phyloP scores from a whole-genome alignment of 2,329 filamentous ascomycete genomes.

The Eutypella sp. region DNA sequence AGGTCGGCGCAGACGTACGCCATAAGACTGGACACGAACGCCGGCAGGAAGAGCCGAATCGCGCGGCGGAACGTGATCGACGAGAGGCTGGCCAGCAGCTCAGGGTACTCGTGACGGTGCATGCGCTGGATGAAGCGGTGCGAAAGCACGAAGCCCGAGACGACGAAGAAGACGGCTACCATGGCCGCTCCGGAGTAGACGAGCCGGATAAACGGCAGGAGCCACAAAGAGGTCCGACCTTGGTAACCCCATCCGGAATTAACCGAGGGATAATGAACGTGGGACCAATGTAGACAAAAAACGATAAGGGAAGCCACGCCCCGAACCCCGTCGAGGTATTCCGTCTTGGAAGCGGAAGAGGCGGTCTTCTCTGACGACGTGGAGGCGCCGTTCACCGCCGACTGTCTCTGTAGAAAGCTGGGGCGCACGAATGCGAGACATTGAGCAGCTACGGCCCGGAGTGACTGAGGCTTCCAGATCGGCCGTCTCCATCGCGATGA shows the following conservation, averaged over 20 bases:
- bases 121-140: conserved; percentile 32
- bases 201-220: conserved; percentile 34
- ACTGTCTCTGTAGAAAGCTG: conserved; percentile 21
- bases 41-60: conserved; percentile 36
- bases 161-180: conserved; percentile 38
- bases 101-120: conserved; percentile 24
- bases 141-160: conserved; percentile 36
- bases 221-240: conserved; percentile 23
- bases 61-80: conserved; percentile 38
- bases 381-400: conserved; percentile 10
- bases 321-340: conserved; percentile 36
- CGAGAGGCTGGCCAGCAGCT: conserved; percentile 24
- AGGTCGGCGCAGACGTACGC: conserved; percentile 26
- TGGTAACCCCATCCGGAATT: conserved; percentile 31
- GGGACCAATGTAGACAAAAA: conserved; percentile 33
- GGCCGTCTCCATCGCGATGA: background rate
- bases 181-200: conserved; percentile 33
- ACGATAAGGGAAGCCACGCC: conserved; percentile 36
- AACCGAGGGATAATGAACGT: conserved; percentile 21
- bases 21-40: conserved; percentile 32
- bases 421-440: conserved; percentile 19
- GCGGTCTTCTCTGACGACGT: conserved; percentile 10
- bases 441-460: conserved; percentile 10
- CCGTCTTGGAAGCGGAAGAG: conserved; percentile 24
- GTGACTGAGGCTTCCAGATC: conserved; percentile 6